These are phyloP conservation scores for Mitragyna speciosa DNA, from an alignment of 257 asterid genomes.

Conservation along the genomic window DNA sequence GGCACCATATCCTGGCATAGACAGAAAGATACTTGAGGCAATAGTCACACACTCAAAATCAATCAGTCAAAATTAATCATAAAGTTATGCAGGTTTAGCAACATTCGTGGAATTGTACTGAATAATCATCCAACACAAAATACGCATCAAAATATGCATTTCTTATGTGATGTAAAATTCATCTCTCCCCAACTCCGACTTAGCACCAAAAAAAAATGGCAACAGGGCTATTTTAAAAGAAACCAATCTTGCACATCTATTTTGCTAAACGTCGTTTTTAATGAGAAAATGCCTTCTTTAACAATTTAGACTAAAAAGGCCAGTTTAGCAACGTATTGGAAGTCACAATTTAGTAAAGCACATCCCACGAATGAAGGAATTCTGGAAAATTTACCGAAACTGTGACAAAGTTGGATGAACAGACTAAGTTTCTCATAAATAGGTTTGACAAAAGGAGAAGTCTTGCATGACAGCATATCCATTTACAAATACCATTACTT, in stretches of 20 bases:
- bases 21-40: slow-evolving; percentile 19
- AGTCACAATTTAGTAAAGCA: neutral
- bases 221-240: neutral
- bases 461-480: neutral
- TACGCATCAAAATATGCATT: neutral
- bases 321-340: neutral
- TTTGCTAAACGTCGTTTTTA: neutral
- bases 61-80: neutral
- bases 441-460: neutral
- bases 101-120: neutral
- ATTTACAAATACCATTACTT: neutral
- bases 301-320: neutral
- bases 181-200: neutral
- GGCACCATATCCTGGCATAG: slow-evolving; percentile 81
- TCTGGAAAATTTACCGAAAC: neutral
- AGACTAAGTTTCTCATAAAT: neutral
- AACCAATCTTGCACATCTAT: neutral
- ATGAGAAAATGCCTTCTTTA: neutral
- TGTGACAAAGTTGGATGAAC: neutral
- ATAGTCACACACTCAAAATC: neutral
- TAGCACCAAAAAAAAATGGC: neutral
- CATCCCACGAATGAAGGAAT: neutral
- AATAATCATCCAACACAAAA: neutral
- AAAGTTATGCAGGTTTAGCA: neutral
- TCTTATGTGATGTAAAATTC: neutral